These are phyloP conservation scores for Candolleomyces efflorescens DNA, from an alignment of 768 basidiomycete genomes.

Conservation along the genomic window DNA sequence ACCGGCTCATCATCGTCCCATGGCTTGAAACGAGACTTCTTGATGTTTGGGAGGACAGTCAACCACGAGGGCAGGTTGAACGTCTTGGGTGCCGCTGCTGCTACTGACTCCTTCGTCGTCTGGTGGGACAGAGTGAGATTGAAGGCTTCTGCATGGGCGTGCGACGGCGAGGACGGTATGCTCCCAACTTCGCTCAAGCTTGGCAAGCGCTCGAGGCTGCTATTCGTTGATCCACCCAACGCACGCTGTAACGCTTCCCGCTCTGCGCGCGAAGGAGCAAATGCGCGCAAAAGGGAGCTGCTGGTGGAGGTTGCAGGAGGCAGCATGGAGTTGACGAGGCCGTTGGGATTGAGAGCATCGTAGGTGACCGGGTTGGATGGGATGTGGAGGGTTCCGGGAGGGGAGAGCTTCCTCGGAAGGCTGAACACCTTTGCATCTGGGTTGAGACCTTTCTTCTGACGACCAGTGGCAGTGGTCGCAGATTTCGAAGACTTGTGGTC, in stretches of 20 bases:
- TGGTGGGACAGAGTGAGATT: slow-evolving; percentile 16
- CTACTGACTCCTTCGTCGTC: slow-evolving; percentile 16
- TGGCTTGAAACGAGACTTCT: slow-evolving; percentile 74
- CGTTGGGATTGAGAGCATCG: slow-evolving; percentile 60
- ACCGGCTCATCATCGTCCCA: slow-evolving; percentile 71
- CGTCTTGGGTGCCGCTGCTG: slow-evolving; percentile 19
- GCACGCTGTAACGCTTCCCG: slow-evolving; percentile 79
- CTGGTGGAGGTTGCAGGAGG: slow-evolving; percentile 39
- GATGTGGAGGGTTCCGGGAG: slow-evolving; percentile 18
- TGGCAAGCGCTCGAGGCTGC: slow-evolving; percentile 73
- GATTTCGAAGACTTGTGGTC: neutral
- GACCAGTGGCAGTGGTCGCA: slow-evolving; percentile 17
- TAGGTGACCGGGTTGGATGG: slow-evolving; percentile 24
- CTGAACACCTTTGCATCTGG: slow-evolving; percentile 85
- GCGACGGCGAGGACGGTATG: slow-evolving; percentile 65
- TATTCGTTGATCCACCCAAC: slow-evolving; percentile 69
- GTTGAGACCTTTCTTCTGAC: slow-evolving; percentile 70
- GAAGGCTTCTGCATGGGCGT: slow-evolving; percentile 35
- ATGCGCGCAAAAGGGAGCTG: slow-evolving; percentile 65
- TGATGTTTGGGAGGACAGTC: slow-evolving; percentile 51
- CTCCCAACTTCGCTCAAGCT: slow-evolving; percentile 74
- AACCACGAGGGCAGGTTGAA: slow-evolving; percentile 58
- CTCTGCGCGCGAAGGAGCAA: slow-evolving; percentile 85
- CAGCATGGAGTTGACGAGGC: slow-evolving; percentile 34
- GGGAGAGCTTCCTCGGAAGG: slow-evolving; percentile 25